A percentile compares a stretch with the other conserved stretches of the same genome.
phyloP scores from a whole-genome alignment of 2,329 filamentous ascomycete species.

The Diaporthe nobilis region DNA sequence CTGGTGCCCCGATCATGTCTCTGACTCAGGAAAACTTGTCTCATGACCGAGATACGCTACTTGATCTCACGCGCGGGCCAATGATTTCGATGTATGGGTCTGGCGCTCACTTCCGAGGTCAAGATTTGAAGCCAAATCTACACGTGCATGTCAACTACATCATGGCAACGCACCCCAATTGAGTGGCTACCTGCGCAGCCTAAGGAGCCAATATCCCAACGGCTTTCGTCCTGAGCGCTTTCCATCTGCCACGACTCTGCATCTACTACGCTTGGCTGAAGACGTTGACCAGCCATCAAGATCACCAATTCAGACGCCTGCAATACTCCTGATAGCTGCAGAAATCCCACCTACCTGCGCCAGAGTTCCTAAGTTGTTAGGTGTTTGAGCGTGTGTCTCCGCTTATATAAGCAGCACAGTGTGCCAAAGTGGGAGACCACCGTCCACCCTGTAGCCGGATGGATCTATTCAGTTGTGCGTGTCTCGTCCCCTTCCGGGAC shows the following conservation, averaged over 20 bases:
- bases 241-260: not conserved
- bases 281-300: not conserved
- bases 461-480: not conserved
- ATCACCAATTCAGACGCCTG: not conserved
- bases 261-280: not conserved
- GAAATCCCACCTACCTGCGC: not conserved
- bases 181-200: not conserved
- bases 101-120: not conserved
- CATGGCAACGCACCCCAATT: not conserved
- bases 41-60: no score
- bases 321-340: no score
- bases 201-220: not conserved
- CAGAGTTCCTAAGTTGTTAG: not conserved
- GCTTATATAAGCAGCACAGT: not conserved
- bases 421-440: not conserved
- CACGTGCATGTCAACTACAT: not conserved
- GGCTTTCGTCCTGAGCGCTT: not conserved
- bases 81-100: not conserved
- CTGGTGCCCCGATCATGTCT: not conserved
- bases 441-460: not conserved
- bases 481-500: not conserved
- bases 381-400: no score
- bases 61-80: not conserved
- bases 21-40: no score
- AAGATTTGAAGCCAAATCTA: not conserved